Evolutionary conservation across 345 rosid species (phyloP).

Genomic region (Erucastrum elatum): DNA sequence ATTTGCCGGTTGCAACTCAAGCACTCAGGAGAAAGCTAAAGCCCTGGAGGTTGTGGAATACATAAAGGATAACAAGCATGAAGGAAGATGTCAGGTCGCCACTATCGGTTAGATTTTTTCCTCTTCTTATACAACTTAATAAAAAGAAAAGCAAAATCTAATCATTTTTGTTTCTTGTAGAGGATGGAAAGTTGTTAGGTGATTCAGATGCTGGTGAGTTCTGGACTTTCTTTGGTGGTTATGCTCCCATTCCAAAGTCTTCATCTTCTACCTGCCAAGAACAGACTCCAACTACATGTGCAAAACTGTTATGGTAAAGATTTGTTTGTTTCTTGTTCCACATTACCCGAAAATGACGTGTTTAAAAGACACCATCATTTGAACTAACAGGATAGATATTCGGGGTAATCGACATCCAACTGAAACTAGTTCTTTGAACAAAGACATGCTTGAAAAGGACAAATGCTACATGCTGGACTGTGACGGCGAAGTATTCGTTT

Average conservation of each 20-base stretch:
- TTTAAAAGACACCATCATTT: neutral
- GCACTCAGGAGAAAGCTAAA: conserved; percentile 84
- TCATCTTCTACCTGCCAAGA: conserved; percentile 44
- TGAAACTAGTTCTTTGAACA: conserved; percentile 49
- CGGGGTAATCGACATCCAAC: conserved; percentile 57
- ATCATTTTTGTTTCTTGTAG: conserved; percentile 45
- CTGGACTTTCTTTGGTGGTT: conserved; percentile 94
- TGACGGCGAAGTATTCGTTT: conserved; percentile 63
- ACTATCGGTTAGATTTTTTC: conserved; percentile 56
- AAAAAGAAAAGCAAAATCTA: conserved; percentile 7
- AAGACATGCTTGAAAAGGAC: conserved; percentile 60
- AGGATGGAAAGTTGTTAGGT: conserved; percentile 86
- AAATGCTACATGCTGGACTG: conserved; percentile 85
- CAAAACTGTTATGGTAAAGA: conserved; percentile 61
- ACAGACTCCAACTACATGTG: conserved; percentile 42
- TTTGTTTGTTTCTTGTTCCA: neutral
- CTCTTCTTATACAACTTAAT: neutral
- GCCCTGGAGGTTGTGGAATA: conserved; percentile 75
- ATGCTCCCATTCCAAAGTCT: conserved; percentile 81
- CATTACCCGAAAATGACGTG: neutral
- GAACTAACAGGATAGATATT: conserved; percentile 56
- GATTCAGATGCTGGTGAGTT: conserved; percentile 87
- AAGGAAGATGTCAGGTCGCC: conserved; percentile 75
- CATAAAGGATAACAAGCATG: conserved; percentile 74
- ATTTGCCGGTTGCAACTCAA: conserved; percentile 83